Base-by-base conservation (phyloP, 176 grass and related monocot genomes). In the Thalia dealbata region DNA sequence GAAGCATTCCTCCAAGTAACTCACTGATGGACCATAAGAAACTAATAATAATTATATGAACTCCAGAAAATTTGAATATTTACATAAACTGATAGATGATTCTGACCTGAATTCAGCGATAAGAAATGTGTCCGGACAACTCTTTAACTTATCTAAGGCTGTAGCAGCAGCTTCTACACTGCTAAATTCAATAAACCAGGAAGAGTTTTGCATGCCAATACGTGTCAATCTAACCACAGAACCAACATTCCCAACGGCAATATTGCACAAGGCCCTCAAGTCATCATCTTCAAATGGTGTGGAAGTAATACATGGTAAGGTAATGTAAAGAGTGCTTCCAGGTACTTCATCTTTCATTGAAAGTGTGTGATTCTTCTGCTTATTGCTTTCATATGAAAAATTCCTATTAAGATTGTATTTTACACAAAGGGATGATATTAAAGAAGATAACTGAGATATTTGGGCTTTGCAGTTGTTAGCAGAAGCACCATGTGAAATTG, bases 71-170 rank as follows among this genome's bases (percentile, higher is more conserved):
- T 64, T 16, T 65, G 62, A 16, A 65, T 65, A 65, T 50, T 46
- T 22, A 68, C 21, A 11, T 10, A 75, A 46, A 75, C 27, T 45
- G n/a, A 30, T 38, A 16, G 43, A 38, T 41, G 61, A 29, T 78
- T 58, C 50, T 43, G 41, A 86, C 88, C 88, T 87, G 76, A 80
- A 76, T 48, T 87, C 84, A 67, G 73, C 69, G 52, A 75, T 79
- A 69, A 68, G 65, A 43, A 68, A 68, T 22, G 23, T 68, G 16
- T 68, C 71, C 38, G 71, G 51, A 73, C 50, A 73, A 56, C 52
- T 15, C 71, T 28, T 27, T 7, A 73, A 19, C 10, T 58, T 58
- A 16, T 56, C 52, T 15, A 73, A 38, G 21, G 71, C 71, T 12
- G 18, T 58, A 21, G 19, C 71, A 55, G 71, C 71, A 23, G 71